A percentile compares a stretch with the other conserved stretches of the same genome.
These are phyloP conservation scores for Spinacia oleracea DNA, from an alignment of 179 eudicot species.

Conservation along the genomic window DNA sequence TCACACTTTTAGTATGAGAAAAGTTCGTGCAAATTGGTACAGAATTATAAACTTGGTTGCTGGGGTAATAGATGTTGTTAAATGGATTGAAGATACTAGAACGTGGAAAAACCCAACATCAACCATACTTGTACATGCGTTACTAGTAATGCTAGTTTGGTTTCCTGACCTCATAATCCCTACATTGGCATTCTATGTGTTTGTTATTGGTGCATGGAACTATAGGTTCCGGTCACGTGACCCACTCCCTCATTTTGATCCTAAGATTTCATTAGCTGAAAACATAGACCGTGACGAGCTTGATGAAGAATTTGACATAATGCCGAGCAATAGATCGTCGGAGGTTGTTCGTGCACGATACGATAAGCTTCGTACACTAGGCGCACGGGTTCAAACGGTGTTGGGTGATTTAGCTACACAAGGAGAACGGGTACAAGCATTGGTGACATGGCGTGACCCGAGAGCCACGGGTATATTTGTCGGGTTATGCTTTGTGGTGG, in stretches of 20 bases:
- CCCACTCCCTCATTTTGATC: conserved; percentile 68
- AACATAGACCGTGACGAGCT: conserved; percentile 72
- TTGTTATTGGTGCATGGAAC: conserved; percentile 79
- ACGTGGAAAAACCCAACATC: conserved; percentile 91
- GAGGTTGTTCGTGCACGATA: conserved; percentile 71
- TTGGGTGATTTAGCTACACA: conserved; percentile 86
- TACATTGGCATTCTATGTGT: conserved; percentile 75
- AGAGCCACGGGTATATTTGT: conserved; percentile 89
- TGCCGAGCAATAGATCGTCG: conserved; percentile 58
- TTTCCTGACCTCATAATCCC: conserved; percentile 86
- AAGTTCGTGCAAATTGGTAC: conserved; percentile 82
- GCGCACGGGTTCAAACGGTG: conserved; percentile 70
- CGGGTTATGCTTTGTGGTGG: conserved; percentile 73
- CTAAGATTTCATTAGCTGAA: conserved; percentile 71
- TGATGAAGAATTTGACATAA: conserved; percentile 80
- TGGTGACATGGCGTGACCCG: conserved; percentile 92
- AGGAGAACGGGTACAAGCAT: conserved; percentile 76
- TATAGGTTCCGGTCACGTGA: conserved; percentile 58
- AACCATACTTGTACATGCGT: conserved; percentile 77
- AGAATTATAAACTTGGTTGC: conserved; percentile 70
- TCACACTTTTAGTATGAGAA: conserved; percentile 79
- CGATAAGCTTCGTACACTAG: conserved; percentile 70
- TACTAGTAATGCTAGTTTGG: conserved; percentile 87
- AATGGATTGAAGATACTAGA: conserved; percentile 86
- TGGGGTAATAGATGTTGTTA: conserved; percentile 59